Conservation (phyloP, 129 eudicot genomes). For the Artemisia tridentata region DNA sequence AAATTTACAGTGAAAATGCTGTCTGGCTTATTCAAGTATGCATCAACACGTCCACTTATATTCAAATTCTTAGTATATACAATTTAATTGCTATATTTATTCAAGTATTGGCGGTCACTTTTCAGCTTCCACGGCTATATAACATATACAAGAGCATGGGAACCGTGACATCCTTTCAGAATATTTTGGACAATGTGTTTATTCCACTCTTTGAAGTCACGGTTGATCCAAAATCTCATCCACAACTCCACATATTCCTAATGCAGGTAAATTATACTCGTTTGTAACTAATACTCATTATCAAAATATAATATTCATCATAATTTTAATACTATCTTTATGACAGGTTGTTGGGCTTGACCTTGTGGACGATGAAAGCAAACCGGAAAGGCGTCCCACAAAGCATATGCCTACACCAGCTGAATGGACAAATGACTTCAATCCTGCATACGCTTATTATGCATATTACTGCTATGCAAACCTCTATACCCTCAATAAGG, state of each 20-base stretch:
- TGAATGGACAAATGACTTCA: conserved; percentile 72
- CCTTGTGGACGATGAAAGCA: conserved; percentile 75
- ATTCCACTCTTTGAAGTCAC: conserved; percentile 69
- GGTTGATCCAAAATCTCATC: conserved; percentile 61
- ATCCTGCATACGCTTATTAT: conserved; percentile 68
- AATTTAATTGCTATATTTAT: not conserved
- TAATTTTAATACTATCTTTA: not conserved
- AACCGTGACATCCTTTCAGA: conserved; percentile 65
- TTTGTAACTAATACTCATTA: not conserved
- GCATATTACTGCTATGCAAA: conserved; percentile 73
- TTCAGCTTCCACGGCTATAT: conserved; percentile 65
- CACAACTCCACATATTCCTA: conserved; percentile 60
- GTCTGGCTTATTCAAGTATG: conserved; percentile 78
- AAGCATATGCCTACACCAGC: conserved; percentile 78
- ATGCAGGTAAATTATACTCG: conserved; percentile 46
- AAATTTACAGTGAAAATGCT: conserved; percentile 62
- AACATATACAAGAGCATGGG: conserved; percentile 68
- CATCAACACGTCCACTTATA: not conserved
- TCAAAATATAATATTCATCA: not conserved
- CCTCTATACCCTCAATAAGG: conserved; percentile 67
- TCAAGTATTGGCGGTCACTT: not conserved
- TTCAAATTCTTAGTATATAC: not conserved
- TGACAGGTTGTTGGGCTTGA: conserved; percentile 73
- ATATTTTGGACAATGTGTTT: conserved; percentile 60
- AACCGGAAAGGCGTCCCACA: conserved; percentile 71